Conservation (phyloP, 129 eudicot genomes). For the Ambrosia artemisiifolia region DNA sequence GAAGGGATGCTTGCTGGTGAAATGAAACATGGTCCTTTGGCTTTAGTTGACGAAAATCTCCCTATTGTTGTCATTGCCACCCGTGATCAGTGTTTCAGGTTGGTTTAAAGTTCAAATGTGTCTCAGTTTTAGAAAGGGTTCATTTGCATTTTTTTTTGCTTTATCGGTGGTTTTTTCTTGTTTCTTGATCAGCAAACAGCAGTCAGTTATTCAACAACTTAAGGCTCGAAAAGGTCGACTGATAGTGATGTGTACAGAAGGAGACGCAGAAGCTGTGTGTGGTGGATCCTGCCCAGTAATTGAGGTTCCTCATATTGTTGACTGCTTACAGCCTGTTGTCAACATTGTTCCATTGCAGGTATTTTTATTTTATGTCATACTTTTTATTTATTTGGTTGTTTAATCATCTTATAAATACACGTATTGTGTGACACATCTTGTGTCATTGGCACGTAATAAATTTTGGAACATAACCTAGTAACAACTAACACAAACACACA, state of each 20-base stretch:
- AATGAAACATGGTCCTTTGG: slow-evolving; percentile 98
- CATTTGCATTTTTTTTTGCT: slow-evolving; percentile 8
- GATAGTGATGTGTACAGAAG: slow-evolving; percentile 88
- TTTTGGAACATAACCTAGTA: no score
- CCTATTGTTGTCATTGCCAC: slow-evolving; percentile 94
- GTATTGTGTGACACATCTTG: background rate
- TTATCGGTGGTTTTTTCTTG: slow-evolving; percentile 3
- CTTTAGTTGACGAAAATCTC: slow-evolving; percentile 88
- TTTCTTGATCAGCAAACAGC: slow-evolving; percentile 69
- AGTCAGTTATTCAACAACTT: slow-evolving; percentile 94
- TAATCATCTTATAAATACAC: background rate
- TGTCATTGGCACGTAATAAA: no score
- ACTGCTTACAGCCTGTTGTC: slow-evolving; percentile 96
- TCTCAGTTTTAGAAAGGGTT: background rate
- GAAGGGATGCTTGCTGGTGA: slow-evolving; percentile 99
- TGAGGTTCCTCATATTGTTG: slow-evolving; percentile 88
- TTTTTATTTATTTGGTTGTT: background rate
- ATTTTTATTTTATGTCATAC: background rate
- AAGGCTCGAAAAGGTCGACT: slow-evolving; percentile 94
- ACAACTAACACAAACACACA: background rate
- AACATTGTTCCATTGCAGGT: slow-evolving; percentile 98
- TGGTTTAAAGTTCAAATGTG: background rate
- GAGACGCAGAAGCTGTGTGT: slow-evolving; percentile 74
- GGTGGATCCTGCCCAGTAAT: slow-evolving; percentile 78
- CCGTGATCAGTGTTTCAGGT: slow-evolving; percentile 93